A percentile compares a stretch with the other conserved stretches of the same genome.
Conservation (phyloP, 1,284 basidiomycete genomes). For the Rhodotorula sp. region DNA sequence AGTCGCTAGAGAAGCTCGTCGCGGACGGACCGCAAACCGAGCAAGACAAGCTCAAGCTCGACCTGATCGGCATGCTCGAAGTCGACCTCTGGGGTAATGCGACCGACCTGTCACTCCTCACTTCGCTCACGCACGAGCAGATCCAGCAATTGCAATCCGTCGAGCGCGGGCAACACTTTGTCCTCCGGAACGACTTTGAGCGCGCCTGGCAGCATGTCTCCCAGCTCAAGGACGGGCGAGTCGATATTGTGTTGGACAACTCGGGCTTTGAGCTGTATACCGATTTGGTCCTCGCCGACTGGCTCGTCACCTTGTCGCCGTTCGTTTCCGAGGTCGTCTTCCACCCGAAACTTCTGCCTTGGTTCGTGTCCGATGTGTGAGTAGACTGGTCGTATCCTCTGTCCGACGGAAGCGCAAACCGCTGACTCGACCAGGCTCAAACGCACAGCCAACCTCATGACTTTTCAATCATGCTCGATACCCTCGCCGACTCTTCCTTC, state of each 20-base stretch:
- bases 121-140: slow-evolving; percentile 72
- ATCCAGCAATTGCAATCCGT: slow-evolving; percentile 80
- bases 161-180: slow-evolving; percentile 69
- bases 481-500: slow-evolving; percentile 56
- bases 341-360: slow-evolving; percentile 85
- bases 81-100: slow-evolving; percentile 24
- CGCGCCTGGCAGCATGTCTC: slow-evolving; percentile 72
- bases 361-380: slow-evolving; percentile 71
- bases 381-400: neutral
- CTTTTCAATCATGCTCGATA: slow-evolving; percentile 50
- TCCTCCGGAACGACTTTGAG: slow-evolving; percentile 79
- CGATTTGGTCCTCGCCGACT: slow-evolving; percentile 92
- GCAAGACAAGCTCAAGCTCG: slow-evolving; percentile 56
- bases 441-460: slow-evolving; percentile 43
- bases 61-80: slow-evolving; percentile 72
- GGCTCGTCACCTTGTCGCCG: slow-evolving; percentile 80
- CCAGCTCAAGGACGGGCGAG: slow-evolving; percentile 58
- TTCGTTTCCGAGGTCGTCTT: slow-evolving; percentile 77
- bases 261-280: slow-evolving; percentile 65
- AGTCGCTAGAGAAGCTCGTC: slow-evolving; percentile 30
- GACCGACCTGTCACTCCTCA: slow-evolving; percentile 77
- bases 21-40: slow-evolving; percentile 46
- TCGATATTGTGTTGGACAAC: slow-evolving; percentile 93
- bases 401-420: neutral
- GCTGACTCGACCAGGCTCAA: neutral